Evolutionary conservation across 2,329 filamentous ascomycete genomes (phyloP).

Genomic region (Sclerotinia sclerotiorum): DNA sequence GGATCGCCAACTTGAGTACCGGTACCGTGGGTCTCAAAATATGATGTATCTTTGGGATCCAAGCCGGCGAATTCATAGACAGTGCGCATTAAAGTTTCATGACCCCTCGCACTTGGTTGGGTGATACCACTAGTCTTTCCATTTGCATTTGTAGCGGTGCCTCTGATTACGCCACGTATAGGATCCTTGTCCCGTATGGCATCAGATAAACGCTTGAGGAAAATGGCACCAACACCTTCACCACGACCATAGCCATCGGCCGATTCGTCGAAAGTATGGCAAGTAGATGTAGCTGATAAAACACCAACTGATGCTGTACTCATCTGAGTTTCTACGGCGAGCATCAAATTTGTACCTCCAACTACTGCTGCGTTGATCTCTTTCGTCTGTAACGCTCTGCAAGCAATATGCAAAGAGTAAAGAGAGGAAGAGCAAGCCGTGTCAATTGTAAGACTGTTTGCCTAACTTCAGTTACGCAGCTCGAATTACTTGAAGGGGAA

Average conservation of each 20-base stretch:
- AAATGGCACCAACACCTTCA: constrained; percentile 45
- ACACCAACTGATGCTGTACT: constrained; percentile 41
- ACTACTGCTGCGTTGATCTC: constrained; percentile 41
- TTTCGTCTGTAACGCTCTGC: constrained; percentile 45
- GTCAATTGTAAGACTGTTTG: constrained; percentile 45
- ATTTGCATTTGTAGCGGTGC: constrained; percentile 45
- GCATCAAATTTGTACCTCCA: constrained; percentile 31
- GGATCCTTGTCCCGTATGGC: constrained; percentile 46
- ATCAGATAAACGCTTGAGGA: constrained; percentile 46
- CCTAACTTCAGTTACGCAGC: constrained; percentile 26
- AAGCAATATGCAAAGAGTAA: constrained; percentile 45
- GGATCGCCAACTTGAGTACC: constrained; percentile 23
- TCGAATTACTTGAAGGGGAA: constrained; percentile 58
- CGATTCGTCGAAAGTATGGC: constrained; percentile 29
- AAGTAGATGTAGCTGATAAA: constrained; percentile 23
- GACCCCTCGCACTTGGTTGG: constrained; percentile 47
- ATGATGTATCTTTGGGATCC: constrained; percentile 18
- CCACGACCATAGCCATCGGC: constrained; percentile 47
- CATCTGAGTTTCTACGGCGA: constrained; percentile 17
- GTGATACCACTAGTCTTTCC: constrained; percentile 20
- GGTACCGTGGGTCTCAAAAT: constrained; percentile 19
- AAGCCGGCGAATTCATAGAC: constrained; percentile 20
- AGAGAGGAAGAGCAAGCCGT: constrained; percentile 50
- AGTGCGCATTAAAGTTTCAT: constrained; percentile 33
- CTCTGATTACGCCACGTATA: constrained; percentile 47